Evolutionary conservation across 345 rosid genomes (phyloP).

Genomic region (Nasturtium officinale): DNA sequence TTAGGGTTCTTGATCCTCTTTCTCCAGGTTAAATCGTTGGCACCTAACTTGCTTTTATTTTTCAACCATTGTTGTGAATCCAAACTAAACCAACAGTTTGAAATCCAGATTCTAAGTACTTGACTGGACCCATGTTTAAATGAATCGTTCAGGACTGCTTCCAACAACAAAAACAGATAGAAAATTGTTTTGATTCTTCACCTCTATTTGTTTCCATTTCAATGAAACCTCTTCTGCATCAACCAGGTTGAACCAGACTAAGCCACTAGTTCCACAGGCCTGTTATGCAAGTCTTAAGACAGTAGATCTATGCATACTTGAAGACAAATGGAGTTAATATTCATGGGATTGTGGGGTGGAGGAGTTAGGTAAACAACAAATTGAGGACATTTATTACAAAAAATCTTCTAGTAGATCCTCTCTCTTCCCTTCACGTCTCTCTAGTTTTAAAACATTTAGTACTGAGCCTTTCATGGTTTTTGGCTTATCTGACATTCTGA

Average conservation of each 20-base stretch:
- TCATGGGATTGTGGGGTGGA: constrained; percentile 17
- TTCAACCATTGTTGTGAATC: constrained; percentile 14
- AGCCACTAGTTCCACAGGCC: background rate
- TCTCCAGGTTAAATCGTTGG: constrained; percentile 12
- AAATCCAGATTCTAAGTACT: background rate
- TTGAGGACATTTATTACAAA: constrained; percentile 22
- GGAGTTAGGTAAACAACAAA: constrained; percentile 32
- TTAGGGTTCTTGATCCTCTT: constrained; percentile 1
- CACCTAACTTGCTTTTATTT: background rate
- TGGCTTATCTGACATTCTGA: constrained; percentile 30
- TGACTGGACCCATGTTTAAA: background rate
- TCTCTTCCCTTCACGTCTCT: constrained; percentile 5
- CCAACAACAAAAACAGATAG: background rate
- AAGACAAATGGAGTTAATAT: constrained; percentile 17
- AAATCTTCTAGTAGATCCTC: constrained; percentile 27
- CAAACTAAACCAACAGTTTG: constrained; percentile 8
- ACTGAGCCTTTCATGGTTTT: constrained; percentile 19
- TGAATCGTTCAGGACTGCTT: background rate
- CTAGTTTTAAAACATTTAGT: constrained; percentile 14
- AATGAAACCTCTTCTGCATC: background rate
- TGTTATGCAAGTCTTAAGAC: constrained; percentile 13
- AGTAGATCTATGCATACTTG: constrained; percentile 18
- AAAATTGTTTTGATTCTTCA: constrained; percentile 7
- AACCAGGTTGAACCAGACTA: constrained; percentile 18
- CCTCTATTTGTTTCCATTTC: constrained; percentile 1